Conservation (phyloP, 23 red algal genomes). For the Gracilariopsis chorda region DNA sequence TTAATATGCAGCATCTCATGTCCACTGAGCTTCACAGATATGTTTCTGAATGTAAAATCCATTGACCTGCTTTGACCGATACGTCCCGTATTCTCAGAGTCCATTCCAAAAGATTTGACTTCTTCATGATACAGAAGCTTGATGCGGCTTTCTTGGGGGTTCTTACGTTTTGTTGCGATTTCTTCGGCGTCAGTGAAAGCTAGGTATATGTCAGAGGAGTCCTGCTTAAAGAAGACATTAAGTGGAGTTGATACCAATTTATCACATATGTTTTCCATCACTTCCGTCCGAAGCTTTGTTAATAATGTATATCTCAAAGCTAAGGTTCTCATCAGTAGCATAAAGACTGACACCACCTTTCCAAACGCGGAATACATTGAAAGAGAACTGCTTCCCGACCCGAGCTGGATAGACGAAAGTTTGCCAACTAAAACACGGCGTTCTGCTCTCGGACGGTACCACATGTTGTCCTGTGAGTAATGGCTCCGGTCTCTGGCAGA, state of each 20-base stretch:
- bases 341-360: conserved; percentile 30
- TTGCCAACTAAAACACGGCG: neutral
- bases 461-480: neutral
- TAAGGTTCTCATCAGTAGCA: conserved; percentile 24
- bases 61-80: neutral
- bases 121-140: neutral
- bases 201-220: neutral
- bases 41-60: conserved; percentile 10
- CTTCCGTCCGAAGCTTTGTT: neutral
- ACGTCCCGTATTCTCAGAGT: neutral
- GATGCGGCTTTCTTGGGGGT: neutral
- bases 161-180: neutral
- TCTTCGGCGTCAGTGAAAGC: neutral
- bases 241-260: neutral
- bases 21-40: conserved; percentile 15
- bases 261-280: neutral
- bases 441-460: neutral
- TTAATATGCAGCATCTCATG: conserved; percentile 23
- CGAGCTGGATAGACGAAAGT: conserved; percentile 15
- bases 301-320: neutral
- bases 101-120: neutral
- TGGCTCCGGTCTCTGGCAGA: neutral
- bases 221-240: neutral
- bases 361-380: conserved; percentile 10
- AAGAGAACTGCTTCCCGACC: neutral